Evolutionary conservation across 805 yeast genomes (phyloP), one percentile per base, ranked within the genome.

Genomic region (Alloascoidea africana): DNA sequence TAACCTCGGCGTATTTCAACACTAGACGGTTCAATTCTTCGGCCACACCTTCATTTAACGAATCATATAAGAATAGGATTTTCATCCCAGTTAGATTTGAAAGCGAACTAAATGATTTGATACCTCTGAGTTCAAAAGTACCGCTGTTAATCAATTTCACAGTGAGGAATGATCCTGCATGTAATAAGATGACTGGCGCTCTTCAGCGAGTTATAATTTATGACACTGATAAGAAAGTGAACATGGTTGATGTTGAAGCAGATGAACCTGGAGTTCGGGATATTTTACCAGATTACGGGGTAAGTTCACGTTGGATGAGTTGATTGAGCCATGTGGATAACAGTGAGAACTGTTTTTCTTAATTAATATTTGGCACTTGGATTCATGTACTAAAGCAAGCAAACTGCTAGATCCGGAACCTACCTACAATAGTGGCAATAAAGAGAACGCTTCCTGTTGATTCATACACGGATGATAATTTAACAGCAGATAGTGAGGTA

Each of bases 111-210:
- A 73, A 76, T 38, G 66, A 68, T 27, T 50, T 74, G 18, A 53
- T 62, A 18, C 55, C 53, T 33, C 59, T 66, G 39, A 67, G 71
- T 40, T 65, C 68, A 33, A 23, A n/a, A 23, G n/a, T 23, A 23
- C 91, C 93, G 1, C 55, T 81, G 39, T 54, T 83, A 35, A 61
- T 82, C 47, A 78, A 83, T 53, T 84, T 84, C 57, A 80, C 86
- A 1, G 60, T 70, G 33, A 50, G 73, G 39, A 84, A 84, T 5
- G 84, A 79, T 46, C 60, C 67, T 2, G 60, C 66, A 16, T 73
- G 79, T 42, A 73, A 78, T 50, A 65, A 65, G 41, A 63, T 79
- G 30, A 78, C 89, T 1, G 70, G 72, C 15, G 66, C 75, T 2
- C 58, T 84, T 41, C 76, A 73, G 45, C 52, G 66, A 35, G 61